phyloP scores from a whole-genome alignment of 306 rosid genomes.

The Dryas drummondii region DNA sequence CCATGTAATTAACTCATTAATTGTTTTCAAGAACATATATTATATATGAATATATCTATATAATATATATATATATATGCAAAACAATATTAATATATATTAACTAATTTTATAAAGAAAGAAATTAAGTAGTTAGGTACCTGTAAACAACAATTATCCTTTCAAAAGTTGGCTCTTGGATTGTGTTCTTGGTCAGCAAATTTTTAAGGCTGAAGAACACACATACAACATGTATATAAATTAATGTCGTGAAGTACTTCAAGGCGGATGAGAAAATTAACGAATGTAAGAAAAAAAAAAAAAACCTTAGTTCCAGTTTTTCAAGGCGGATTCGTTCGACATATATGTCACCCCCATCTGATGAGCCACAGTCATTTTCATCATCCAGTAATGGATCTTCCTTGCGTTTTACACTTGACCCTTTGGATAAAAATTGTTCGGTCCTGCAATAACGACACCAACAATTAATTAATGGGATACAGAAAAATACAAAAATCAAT shows the following conservation, averaged over 20 bases:
- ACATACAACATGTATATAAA: constrained; percentile 19
- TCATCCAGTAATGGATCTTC: constrained; percentile 47
- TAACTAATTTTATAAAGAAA: no score
- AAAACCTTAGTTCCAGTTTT: constrained; percentile 80
- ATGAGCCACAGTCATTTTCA: constrained; percentile 42
- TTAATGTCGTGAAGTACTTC: not conserved
- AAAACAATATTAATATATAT: no score
- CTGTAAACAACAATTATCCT: constrained; percentile 91
- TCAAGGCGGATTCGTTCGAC: constrained; percentile 88
- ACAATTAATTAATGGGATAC: not conserved
- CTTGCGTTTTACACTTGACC: constrained; percentile 40
- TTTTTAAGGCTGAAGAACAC: constrained; percentile 48
- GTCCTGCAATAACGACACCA: constrained; percentile 52
- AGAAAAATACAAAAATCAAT: no score
- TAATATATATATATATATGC: no score
- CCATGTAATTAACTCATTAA: no score
- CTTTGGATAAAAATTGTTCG: constrained; percentile 53
- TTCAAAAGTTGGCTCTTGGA: constrained; percentile 98
- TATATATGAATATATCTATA: no score
- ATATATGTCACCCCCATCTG: constrained; percentile 41
- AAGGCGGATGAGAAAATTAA: no score
- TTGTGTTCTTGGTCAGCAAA: constrained; percentile 64
- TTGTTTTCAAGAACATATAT: no score
- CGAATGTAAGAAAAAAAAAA: not conserved
- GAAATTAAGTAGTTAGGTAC: constrained; percentile 42